phyloP scores from a whole-genome alignment of 805 yeast species.

The Starmerella cellae region DNA sequence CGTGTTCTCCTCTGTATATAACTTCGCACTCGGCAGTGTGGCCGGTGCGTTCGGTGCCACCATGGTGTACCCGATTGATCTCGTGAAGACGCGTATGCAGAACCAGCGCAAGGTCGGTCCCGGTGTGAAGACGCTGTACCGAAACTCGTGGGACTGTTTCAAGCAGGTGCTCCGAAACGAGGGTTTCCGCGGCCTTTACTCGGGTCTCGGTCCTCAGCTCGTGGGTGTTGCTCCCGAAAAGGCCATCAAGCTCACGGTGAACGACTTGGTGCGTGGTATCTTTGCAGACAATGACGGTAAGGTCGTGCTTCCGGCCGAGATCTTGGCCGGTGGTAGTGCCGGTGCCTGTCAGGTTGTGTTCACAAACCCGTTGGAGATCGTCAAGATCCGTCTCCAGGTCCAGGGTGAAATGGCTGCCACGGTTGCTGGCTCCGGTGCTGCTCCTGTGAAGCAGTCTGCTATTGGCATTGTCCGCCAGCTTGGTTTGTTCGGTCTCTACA shows the following conservation, averaged over 20 bases:
- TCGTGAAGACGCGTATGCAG: constrained; percentile 94
- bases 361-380: constrained; percentile 92
- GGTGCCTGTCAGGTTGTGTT: constrained; percentile 94
- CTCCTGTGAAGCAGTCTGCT: constrained; percentile 46
- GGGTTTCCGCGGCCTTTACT: constrained; percentile 74
- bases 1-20: constrained; percentile 75
- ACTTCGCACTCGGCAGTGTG: constrained; percentile 78
- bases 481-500: constrained; percentile 76
- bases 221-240: constrained; percentile 98
- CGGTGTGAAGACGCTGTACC: constrained; percentile 40
- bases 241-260: constrained; percentile 90
- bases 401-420: constrained; percentile 53
- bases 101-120: constrained; percentile 55
- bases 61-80: constrained; percentile 89
- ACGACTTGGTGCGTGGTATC: constrained; percentile 68
- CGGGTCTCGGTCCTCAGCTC: constrained; percentile 87
- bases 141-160: constrained; percentile 77
- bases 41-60: constrained; percentile 99
- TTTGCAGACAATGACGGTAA: constrained; percentile 45
- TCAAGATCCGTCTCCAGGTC: constrained; percentile 86
- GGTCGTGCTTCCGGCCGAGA: constrained; percentile 48
- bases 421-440: too few relatives aligned
- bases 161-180: constrained; percentile 60
- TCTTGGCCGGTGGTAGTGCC: constrained; percentile 82
- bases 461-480: constrained; percentile 59